Evolutionary conservation across 2,329 filamentous ascomycete species (phyloP).

Genomic region (Sporothrix luriei): DNA sequence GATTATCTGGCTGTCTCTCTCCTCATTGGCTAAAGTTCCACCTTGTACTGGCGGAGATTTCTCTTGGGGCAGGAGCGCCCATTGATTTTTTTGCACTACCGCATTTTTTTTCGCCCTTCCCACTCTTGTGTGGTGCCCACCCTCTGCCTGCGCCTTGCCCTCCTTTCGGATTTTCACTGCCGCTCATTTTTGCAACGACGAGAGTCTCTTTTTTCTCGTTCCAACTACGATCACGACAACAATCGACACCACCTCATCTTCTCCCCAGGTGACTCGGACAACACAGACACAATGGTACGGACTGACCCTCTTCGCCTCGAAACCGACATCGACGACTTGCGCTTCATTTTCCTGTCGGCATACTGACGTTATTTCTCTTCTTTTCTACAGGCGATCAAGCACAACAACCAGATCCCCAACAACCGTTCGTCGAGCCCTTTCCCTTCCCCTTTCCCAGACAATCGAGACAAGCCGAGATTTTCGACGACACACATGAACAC

Average conservation of each 20-base stretch:
- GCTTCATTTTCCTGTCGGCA: background rate
- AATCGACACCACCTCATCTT: slow-evolving; percentile 26
- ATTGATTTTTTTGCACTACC: slow-evolving; percentile 31
- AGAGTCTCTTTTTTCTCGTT: slow-evolving; percentile 18
- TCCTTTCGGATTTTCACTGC: slow-evolving; percentile 27
- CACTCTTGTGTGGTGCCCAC: slow-evolving; percentile 21
- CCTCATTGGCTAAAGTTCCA: background rate
- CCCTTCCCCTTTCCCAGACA: slow-evolving; percentile 35
- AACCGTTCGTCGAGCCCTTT: slow-evolving; percentile 69
- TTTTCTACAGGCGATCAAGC: slow-evolving; percentile 83
- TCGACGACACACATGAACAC: slow-evolving; percentile 17
- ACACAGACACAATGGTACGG: slow-evolving; percentile 58
- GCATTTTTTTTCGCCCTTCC: slow-evolving; percentile 31
- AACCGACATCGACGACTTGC: slow-evolving; percentile 26
- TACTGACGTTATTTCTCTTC: slow-evolving; percentile 26
- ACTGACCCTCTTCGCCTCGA: slow-evolving; percentile 23
- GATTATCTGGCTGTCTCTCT: background rate
- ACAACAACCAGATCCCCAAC: slow-evolving; percentile 98
- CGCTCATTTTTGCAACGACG: slow-evolving; percentile 15
- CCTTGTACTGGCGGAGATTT: background rate
- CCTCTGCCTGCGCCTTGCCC: background rate
- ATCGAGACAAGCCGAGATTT: background rate
- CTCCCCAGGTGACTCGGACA: slow-evolving; percentile 51
- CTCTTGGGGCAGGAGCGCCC: slow-evolving; percentile 19
- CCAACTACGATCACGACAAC: slow-evolving; percentile 27